These are phyloP conservation scores for Theobroma grandiflorum DNA, from an alignment of 441 rosid genomes.

Conservation along the genomic window DNA sequence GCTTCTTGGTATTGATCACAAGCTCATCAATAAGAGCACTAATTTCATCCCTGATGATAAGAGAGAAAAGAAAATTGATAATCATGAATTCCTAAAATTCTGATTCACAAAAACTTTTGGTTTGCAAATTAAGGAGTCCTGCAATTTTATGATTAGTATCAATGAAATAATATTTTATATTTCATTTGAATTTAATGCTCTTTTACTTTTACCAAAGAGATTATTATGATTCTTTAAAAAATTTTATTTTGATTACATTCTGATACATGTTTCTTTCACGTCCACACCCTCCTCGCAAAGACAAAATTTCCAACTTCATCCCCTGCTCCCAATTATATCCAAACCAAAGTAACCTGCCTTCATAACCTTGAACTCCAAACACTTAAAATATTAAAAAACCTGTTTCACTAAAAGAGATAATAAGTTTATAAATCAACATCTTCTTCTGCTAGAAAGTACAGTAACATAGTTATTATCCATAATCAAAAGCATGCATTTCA, in stretches of 20 bases:
- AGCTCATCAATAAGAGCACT: constrained; percentile 68
- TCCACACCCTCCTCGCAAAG: not conserved
- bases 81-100: not conserved
- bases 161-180: too few relatives aligned
- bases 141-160: not conserved
- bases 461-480: not conserved
- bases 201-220: not conserved
- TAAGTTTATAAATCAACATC: not conserved
- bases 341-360: not conserved
- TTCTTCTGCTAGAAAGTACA: not conserved
- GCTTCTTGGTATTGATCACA: constrained; percentile 65
- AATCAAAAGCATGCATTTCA: not conserved
- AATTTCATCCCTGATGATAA: constrained; percentile 63
- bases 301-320: not conserved
- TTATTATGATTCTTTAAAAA: not conserved
- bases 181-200: not conserved
- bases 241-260: not conserved
- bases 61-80: not conserved
- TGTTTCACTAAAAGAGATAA: not conserved
- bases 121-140: not conserved
- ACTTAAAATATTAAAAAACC: not conserved
- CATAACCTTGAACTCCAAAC: not conserved
- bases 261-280: not conserved
- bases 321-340: not conserved
- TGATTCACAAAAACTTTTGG: not conserved